Evolutionary conservation across 306 rosid genomes (phyloP).

Genomic region (Arachis stenosperma): DNA sequence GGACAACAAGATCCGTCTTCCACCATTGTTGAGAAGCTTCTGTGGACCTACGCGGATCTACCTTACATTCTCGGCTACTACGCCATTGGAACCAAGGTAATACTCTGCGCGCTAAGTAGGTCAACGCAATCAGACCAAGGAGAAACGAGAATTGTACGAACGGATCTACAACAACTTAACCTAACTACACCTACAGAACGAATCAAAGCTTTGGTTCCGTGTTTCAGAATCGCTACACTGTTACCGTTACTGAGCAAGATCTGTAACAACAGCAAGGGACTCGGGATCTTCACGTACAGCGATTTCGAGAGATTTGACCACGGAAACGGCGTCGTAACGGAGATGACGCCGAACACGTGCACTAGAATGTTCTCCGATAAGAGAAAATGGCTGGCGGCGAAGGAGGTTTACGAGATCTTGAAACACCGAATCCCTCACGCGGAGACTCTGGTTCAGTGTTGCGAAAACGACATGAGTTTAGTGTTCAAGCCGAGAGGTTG

Average conservation of each 20-base stretch:
- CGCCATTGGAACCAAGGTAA: slow-evolving; percentile 61
- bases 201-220: slow-evolving; percentile 68
- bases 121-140: slow-evolving; percentile 42
- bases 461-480: slow-evolving; percentile 53
- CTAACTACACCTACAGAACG: slow-evolving; percentile 59
- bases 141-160: slow-evolving; percentile 47
- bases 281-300: slow-evolving; percentile 40
- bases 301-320: slow-evolving; percentile 72
- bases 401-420: slow-evolving; percentile 81
- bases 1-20: slow-evolving; percentile 56
- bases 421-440: slow-evolving; percentile 85
- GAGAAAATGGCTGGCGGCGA: slow-evolving; percentile 66
- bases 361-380: slow-evolving; percentile 53
- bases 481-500: slow-evolving; percentile 82
- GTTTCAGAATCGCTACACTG: slow-evolving; percentile 62
- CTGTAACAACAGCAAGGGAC: not conserved
- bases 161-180: slow-evolving; percentile 65
- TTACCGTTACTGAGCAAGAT: slow-evolving; percentile 57
- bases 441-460: slow-evolving; percentile 47
- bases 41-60: slow-evolving; percentile 76
- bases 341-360: slow-evolving; percentile 76
- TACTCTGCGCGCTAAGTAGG: slow-evolving; percentile 81
- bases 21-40: slow-evolving; percentile 54
- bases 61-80: slow-evolving; percentile 84
- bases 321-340: slow-evolving; percentile 58